Conservation (phyloP, 2,329 filamentous ascomycete genomes). For the Pseudogymnoascus sp. region DNA sequence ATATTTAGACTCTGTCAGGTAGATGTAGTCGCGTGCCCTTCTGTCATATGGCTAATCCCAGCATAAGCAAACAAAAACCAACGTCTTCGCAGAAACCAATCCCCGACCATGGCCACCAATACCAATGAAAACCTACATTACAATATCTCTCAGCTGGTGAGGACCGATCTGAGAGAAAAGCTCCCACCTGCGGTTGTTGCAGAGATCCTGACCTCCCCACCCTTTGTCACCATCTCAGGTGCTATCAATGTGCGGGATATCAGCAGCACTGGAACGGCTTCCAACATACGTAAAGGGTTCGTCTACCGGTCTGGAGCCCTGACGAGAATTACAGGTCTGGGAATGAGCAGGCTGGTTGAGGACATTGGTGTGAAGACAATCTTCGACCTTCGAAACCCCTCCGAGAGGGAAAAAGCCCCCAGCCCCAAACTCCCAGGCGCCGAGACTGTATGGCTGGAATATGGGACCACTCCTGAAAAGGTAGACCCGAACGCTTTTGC, state of each 20-base stretch:
- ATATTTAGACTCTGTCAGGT: neutral
- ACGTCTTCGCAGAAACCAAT: neutral
- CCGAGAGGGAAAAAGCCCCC: slow-evolving; percentile 37
- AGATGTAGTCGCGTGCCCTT: neutral
- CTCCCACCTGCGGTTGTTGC: neutral
- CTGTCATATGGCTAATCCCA: neutral
- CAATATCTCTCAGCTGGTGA: neutral
- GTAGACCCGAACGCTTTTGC: slow-evolving; percentile 33
- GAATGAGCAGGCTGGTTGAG: neutral
- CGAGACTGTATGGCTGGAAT: slow-evolving; percentile 39
- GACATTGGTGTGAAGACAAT: slow-evolving; percentile 23
- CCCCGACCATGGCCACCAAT: neutral
- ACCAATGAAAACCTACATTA: neutral
- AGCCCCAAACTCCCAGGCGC: slow-evolving; percentile 39
- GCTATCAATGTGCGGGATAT: slow-evolving; percentile 17
- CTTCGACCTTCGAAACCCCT: slow-evolving; percentile 44
- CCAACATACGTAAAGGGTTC: slow-evolving; percentile 8
- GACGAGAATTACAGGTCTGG: slow-evolving; percentile 12
- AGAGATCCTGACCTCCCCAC: slow-evolving; percentile 11
- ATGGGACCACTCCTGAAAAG: slow-evolving; percentile 30
- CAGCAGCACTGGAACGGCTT: slow-evolving; percentile 9
- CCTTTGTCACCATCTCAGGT: slow-evolving; percentile 16
- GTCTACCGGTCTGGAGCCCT: slow-evolving; percentile 16
- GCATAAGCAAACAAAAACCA: neutral
- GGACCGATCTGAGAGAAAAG: neutral